Base-by-base conservation (phyloP, 192 early-diverging fungal genomes). In the Gaertneriomyces sp. region DNA sequence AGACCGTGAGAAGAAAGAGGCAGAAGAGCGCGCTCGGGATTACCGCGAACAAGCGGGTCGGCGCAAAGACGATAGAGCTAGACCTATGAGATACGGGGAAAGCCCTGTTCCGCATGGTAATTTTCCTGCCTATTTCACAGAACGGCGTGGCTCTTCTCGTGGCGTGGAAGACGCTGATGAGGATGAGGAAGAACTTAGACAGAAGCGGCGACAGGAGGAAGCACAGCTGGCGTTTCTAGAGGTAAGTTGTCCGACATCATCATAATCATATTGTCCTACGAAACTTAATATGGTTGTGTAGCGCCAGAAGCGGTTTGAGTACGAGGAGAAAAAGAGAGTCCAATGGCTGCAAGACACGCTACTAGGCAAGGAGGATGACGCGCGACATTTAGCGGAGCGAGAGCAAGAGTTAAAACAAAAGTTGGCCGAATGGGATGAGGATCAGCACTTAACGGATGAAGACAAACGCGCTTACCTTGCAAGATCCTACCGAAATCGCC, bases 401-500 rank as follows among this genome's bases (percentile, higher is more conserved):
- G 68, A 68, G 17, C 70, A 78, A 38, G 52, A 74, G 41, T 61
- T 45, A 63, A 66, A 73, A 12, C 58, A 66, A 39, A 69, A 76
- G 20, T 72, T 89, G 41, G 76, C 76, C 6, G 82, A 86, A 45
- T 93, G 77, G 78, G 83, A 93, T 68, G 92, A 93, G 70, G 89
- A 92, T 59, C 61, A 74, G 12, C 88, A 90, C 58, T 61, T 63
- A 40, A 81, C 82, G 41, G 69, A 68, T 5, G 70, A 71, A 19
- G 58, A 65, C 33, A 68, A 58, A 2, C 56, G 56, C n/a, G 56
- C 56, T 7, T 60, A 60, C 46, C 60, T 68, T 47, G 44, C 57
- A 8, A 55, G 66, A 25, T 57, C 45, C 25, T 63, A 52, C 33
- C 70, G 63, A n/a, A 44, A 17, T 8, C 53, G 70, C 12, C 63